A percentile compares a stretch with the other conserved stretches of the same genome.
These are phyloP conservation scores for Xerocomus minutiporus DNA, from an alignment of 1,284 basidiomycete species.

Conservation along the genomic window DNA sequence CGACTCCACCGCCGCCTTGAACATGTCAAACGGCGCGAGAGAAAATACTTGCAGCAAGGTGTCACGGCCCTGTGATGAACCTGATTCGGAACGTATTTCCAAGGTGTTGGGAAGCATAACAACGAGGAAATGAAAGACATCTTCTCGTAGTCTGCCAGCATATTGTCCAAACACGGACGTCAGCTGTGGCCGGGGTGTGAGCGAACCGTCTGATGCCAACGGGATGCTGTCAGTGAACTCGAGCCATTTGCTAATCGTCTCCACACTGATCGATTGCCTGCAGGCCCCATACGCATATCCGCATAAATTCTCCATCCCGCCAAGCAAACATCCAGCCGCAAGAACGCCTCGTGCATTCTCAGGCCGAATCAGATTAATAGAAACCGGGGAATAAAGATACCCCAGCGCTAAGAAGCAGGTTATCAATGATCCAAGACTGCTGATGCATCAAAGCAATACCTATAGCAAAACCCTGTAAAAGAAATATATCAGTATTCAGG, in stretches of 20 bases:
- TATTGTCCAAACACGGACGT: conserved; percentile 69
- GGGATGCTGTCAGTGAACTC: conserved; percentile 66
- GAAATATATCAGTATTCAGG: conserved; percentile 16
- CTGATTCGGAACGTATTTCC: conserved; percentile 40
- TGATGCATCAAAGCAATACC: conserved; percentile 36
- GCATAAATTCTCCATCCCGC: conserved; percentile 80
- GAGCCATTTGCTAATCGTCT: conserved; percentile 72
- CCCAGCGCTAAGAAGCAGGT: conserved; percentile 54
- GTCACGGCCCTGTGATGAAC: conserved; percentile 50
- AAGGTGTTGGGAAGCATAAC: conserved; percentile 64
- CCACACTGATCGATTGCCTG: conserved; percentile 66
- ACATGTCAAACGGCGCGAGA: conserved; percentile 75
- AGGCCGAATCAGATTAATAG: conserved; percentile 61
- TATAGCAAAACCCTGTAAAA: conserved; percentile 64
- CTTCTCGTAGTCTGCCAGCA: conserved; percentile 61
- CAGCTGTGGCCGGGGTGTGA: conserved; percentile 48
- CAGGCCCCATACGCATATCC: conserved; percentile 74
- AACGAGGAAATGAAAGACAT: conserved; percentile 73
- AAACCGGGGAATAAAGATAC: conserved; percentile 73
- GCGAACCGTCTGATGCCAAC: conserved; percentile 47
- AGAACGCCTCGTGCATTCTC: conserved; percentile 79
- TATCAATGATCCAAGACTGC: conserved; percentile 11
- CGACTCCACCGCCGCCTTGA: conserved; percentile 74
- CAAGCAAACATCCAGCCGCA: conserved; percentile 75
- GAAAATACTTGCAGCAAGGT: conserved; percentile 67